Conservation (phyloP, 441 rosid genomes). For the Brassica balearica region DNA sequence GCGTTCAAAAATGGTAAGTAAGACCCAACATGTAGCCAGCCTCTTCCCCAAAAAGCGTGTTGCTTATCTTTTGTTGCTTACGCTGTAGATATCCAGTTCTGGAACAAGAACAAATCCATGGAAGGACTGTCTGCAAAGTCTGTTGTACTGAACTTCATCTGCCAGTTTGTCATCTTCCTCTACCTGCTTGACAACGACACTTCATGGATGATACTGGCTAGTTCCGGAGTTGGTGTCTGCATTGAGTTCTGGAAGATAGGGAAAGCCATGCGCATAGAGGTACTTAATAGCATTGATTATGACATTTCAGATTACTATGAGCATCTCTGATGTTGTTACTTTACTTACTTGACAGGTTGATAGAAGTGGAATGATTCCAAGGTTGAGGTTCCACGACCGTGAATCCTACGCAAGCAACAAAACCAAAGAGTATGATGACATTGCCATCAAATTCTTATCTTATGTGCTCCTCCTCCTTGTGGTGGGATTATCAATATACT, state of each 20-base stretch:
- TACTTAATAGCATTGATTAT: conserved; percentile 28
- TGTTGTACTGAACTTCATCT: conserved; percentile 81
- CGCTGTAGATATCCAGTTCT: conserved; percentile 86
- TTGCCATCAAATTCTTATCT: conserved; percentile 89
- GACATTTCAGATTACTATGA: neutral
- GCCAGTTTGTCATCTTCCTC: conserved; percentile 87
- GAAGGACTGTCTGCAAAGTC: conserved; percentile 96
- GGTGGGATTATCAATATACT: conserved; percentile 67
- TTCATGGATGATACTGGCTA: conserved; percentile 97
- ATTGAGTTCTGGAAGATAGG: conserved; percentile 98
- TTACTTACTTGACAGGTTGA: conserved; percentile 54
- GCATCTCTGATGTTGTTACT: neutral
- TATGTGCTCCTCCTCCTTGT: conserved; percentile 84
- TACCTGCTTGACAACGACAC: conserved; percentile 96
- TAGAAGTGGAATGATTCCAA: conserved; percentile 87
- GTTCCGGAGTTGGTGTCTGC: conserved; percentile 93
- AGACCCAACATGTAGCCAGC: neutral
- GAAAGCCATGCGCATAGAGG: conserved; percentile 97
- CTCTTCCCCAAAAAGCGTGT: neutral
- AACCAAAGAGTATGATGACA: conserved; percentile 94
- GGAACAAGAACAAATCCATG: conserved; percentile 99
- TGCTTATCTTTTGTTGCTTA: conserved; percentile 6
- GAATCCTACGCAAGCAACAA: conserved; percentile 90
- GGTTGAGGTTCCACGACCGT: conserved; percentile 82
- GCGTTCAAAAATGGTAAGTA: conserved; percentile 88